Base-by-base conservation (phyloP, 129 eudicot genomes). In the Lactuca saligna region DNA sequence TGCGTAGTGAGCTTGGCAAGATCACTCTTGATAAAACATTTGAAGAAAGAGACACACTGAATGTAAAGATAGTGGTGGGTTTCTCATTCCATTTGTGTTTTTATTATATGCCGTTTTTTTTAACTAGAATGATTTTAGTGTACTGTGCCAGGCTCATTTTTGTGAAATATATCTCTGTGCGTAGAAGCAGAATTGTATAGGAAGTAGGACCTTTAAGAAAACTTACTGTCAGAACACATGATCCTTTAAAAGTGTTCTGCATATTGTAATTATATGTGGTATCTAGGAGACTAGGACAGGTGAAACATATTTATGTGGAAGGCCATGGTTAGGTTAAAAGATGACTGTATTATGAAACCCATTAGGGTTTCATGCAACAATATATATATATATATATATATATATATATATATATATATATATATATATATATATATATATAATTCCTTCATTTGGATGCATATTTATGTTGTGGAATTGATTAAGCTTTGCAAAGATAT, bases 1-100 rank as follows among this genome's bases (percentile, higher is more conserved):
- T 93, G 99, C 89, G 97, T n/a, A 93, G 99, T 82, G 97, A 87
- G 74, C 87, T 93, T 55, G 97, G 99, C 66, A 93, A 93, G 72
- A 89, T 93, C 74, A 87, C 95, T 1, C 80, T 83, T 13, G 99
- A 93, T 81, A 89, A 93, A 80, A 89, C 97, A 3, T 93, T 93
- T 75, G 96, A 89, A 83, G 99, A 93, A 69, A 80, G 99, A 66
- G 97, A 87, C 68, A 89, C 97, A 0, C 71, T 93, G 51, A 93
- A 89, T 69, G 90, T 75, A 15, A 89, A 87, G 79, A 93, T 93
- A 72, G 97, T 89, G 85, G 98, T 89, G 50, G 74, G 90, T 61
- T 59, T 70, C 61, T 72, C 31, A 44, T 33, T 20, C 31, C 38
- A 39, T 13, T 39, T 55, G 20, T 55, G 11, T 20, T 51, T 33